Evolutionary conservation across 768 basidiomycete genomes (phyloP).

Genomic region (Tricholoma bakamatsutake): DNA sequence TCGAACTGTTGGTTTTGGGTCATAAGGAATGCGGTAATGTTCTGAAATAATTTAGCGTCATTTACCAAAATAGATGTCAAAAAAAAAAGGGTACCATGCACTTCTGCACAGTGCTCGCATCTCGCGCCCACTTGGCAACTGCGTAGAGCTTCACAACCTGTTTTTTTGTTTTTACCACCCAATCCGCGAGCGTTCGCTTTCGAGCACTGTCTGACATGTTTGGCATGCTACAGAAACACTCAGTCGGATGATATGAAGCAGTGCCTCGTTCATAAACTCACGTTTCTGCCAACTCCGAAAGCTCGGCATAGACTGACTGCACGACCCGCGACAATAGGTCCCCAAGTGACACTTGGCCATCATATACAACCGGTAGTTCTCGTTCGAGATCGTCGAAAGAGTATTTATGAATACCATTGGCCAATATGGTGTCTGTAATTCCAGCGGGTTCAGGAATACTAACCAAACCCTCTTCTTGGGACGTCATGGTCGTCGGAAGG

Average conservation of each 20-base stretch:
- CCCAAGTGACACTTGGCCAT: conserved; percentile 69
- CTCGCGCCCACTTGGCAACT: conserved; percentile 80
- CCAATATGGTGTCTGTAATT: not conserved
- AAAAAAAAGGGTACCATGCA: conserved; percentile 57
- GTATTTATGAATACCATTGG: conserved; percentile 24
- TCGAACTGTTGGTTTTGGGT: conserved; percentile 84
- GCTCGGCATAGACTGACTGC: conserved; percentile 77
- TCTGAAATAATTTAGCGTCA: conserved; percentile 36
- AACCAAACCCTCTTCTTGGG: not conserved
- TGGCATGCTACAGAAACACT: conserved; percentile 46
- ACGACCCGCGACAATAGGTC: conserved; percentile 72
- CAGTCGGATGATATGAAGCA: not conserved
- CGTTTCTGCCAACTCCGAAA: conserved; percentile 84
- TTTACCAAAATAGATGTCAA: not conserved
- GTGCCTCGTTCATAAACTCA: conserved; percentile 31
- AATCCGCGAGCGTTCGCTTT: conserved; percentile 79
- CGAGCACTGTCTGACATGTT: conserved; percentile 78
- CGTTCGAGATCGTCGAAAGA: conserved; percentile 55
- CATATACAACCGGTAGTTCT: conserved; percentile 67
- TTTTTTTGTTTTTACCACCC: conserved; percentile 86
- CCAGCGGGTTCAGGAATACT: not conserved
- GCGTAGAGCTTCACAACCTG: conserved; percentile 89
- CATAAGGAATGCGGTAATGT: conserved; percentile 83
- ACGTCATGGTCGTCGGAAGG: not conserved
- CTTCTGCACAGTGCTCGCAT: conserved; percentile 79